Conservation (phyloP, 305 asterid species). For the Rubia occidens region DNA sequence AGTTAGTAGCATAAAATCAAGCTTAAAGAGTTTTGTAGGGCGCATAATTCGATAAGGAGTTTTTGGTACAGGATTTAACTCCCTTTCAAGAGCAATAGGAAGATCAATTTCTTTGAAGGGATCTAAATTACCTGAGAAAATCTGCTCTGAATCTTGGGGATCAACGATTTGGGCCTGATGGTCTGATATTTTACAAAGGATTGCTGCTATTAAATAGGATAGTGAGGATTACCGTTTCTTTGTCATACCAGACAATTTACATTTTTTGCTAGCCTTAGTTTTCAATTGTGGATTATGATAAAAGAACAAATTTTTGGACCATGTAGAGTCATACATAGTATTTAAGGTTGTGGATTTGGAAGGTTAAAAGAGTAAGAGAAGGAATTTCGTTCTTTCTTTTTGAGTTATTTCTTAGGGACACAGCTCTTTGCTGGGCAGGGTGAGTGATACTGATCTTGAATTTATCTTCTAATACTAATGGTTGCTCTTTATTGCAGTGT, state of each 20-base stretch:
- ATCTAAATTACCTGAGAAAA: not conserved
- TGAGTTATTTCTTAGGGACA: not conserved
- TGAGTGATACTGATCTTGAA: constrained; percentile 9
- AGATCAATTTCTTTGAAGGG: not conserved
- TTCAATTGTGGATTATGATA: not conserved
- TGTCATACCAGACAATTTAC: too few species aligned
- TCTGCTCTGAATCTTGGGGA: not conserved
- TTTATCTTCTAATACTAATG: constrained; percentile 24
- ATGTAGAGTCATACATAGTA: not conserved
- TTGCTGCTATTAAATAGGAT: not conserved
- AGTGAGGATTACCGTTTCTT: too few species aligned
- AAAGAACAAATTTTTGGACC: not conserved
- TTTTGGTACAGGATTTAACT: not conserved
- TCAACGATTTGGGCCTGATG: not conserved
- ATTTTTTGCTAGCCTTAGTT: not conserved
- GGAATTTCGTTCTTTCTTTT: not conserved
- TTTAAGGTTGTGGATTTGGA: not conserved
- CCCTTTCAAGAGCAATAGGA: not conserved
- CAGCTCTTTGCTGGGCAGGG: not conserved
- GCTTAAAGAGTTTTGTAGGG: not conserved
- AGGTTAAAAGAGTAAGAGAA: not conserved
- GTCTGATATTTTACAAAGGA: not conserved
- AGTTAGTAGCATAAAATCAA: not conserved
- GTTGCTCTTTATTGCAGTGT: constrained; percentile 69
- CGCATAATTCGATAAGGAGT: not conserved